phyloP scores from a whole-genome alignment of 257 asterid species.

The Solanum peruvianum region DNA sequence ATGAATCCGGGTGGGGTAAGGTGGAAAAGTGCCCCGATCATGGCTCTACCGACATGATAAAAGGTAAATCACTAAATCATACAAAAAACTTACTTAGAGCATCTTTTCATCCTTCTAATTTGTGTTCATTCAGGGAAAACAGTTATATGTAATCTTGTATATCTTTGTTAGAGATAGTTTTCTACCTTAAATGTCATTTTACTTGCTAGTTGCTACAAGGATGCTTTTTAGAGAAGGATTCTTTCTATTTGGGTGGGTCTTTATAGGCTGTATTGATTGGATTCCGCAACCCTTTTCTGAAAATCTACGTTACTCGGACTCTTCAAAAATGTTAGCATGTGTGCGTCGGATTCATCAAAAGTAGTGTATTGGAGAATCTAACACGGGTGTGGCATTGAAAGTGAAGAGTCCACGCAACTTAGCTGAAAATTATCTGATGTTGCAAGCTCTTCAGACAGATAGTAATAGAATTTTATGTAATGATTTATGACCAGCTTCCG shows the following conservation, averaged over 20 bases:
- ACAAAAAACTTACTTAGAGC: background rate
- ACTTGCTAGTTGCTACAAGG: background rate
- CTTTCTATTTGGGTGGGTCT: background rate
- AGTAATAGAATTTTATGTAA: background rate
- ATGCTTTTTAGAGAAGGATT: background rate
- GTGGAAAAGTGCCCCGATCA: slow-evolving; percentile 82
- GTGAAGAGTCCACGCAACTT: background rate
- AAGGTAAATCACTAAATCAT: slow-evolving; percentile 39
- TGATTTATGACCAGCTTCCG: background rate
- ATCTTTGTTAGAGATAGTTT: background rate
- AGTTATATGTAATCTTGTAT: background rate
- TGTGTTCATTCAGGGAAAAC: background rate
- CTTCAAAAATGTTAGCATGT: background rate
- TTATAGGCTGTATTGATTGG: background rate
- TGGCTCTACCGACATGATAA: slow-evolving; percentile 16
- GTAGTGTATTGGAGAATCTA: background rate
- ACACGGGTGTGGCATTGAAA: background rate
- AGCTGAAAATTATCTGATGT: background rate
- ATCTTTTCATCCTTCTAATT: background rate
- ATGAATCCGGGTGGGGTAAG: slow-evolving; percentile 74
- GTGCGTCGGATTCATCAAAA: background rate
- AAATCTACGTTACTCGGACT: background rate
- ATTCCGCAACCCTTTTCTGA: background rate
- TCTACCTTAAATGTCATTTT: background rate
- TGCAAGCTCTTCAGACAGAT: background rate